Base-by-base conservation (phyloP, 2,329 filamentous ascomycete species). In the Penicillium janthinellum region DNA sequence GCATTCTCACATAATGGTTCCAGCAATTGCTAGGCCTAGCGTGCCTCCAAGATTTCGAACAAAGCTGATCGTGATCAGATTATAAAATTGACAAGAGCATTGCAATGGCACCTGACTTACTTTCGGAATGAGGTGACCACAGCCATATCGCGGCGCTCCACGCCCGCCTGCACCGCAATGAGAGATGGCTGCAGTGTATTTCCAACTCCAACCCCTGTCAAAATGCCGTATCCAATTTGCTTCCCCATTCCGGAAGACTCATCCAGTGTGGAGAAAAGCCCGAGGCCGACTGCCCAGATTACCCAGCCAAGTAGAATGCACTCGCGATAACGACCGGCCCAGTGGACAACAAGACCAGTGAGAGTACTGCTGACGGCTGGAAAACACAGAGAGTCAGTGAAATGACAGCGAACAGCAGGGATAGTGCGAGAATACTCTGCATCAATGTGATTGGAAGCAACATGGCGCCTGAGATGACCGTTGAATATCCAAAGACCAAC, bases 301-400 rank as follows among this genome's bases (percentile, higher is more conserved):
- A 79, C 61, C 82, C 81, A 84, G 0, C 83, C 83, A 38, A 84
- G 77, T 3, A 86, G 75, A 49, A 86, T 84, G 45, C 78, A 81
- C 63, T 84, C 82, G 42, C 82, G 75, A 54, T 84, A 85, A 10
- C 82, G 77, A 2, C 82, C 83, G 2, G 80, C 59, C 80, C 81
- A 82, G 58, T 83, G 79, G 0, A 85, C 82, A 1, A 85, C 64
- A 10, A 85, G 75, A 0, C 83, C 83, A 0, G 82, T 84, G 3
- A 81, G 65, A 0, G 82, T 84, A 54, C 81, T 83, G 61, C 78
- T 80, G 0, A 77, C 2, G 77, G 74, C 38, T 86, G 69, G 25
- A 77, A 75, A 8, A 76, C 78, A 0, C 12, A 11, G 11, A 49
- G n/a, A 14, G 81, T 70, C 4, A 82, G 66, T 65, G 82, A 17